These are phyloP conservation scores for Acidiella bohemica DNA, from an alignment of 495 filamentous ascomycete genomes.

Conservation along the genomic window DNA sequence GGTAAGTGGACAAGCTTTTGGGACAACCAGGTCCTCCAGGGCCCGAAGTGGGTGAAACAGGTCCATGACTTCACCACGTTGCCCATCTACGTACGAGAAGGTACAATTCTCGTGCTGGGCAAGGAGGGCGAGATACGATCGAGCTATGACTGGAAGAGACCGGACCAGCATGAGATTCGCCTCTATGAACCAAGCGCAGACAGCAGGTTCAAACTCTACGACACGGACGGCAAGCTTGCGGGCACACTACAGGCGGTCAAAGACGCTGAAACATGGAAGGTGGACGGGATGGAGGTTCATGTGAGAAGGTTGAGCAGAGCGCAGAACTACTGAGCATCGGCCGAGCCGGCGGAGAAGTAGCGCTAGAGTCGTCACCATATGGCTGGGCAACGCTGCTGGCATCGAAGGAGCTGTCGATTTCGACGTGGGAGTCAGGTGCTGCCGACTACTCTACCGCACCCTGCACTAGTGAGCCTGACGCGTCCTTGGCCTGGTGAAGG, in stretches of 20 bases:
- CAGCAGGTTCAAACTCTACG: constrained; percentile 2
- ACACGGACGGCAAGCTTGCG: constrained; percentile 1
- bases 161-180: constrained; percentile 1
- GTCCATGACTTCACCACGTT: constrained; percentile 19
- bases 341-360: too few relatives aligned
- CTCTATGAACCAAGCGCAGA: constrained; percentile 2
- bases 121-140: constrained; percentile 10
- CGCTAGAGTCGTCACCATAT: too few relatives aligned
- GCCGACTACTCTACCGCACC: too few relatives aligned
- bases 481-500: too few relatives aligned
- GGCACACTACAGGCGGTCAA: constrained; percentile 2
- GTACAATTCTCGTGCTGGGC: constrained; percentile 22
- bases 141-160: constrained; percentile 4
- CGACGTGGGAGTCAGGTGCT: too few relatives aligned
- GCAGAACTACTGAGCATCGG: constrained; percentile 8
- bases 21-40: constrained; percentile 48
- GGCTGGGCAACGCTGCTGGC: too few relatives aligned
- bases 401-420: too few relatives aligned
- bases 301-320: neutral
- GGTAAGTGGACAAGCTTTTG: constrained; percentile 66
- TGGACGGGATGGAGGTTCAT: constrained; percentile 1
- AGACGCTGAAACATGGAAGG: constrained; percentile 23
- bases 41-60: constrained; percentile 21
- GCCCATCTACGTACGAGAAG: constrained; percentile 22
- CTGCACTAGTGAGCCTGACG: too few relatives aligned